A percentile compares a stretch with the other conserved stretches of the same genome.
These are phyloP conservation scores for Hemileccinum impolitum DNA, from an alignment of 768 basidiomycete genomes.

Conservation along the genomic window DNA sequence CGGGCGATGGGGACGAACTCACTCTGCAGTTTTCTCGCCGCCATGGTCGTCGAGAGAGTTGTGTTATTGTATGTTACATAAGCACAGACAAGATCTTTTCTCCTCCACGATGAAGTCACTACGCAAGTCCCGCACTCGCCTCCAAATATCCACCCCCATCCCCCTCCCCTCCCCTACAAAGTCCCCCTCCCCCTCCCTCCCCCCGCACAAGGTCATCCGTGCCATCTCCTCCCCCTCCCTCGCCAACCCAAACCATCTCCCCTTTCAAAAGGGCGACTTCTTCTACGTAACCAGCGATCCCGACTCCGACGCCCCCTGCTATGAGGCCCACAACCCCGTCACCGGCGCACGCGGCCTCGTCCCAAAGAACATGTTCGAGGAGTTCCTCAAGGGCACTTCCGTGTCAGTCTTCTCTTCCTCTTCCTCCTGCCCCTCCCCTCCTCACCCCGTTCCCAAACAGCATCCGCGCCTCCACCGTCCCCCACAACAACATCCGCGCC, in stretches of 20 bases:
- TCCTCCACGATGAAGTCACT: slow-evolving; percentile 67
- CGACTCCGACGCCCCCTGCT: slow-evolving; percentile 61
- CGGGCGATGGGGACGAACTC: slow-evolving; percentile 12
- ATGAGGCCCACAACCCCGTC: slow-evolving; percentile 93
- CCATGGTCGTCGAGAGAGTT: slow-evolving; percentile 50
- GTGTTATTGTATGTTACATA: slow-evolving; percentile 23
- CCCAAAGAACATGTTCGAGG: slow-evolving; percentile 83
- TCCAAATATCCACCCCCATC: slow-evolving; percentile 68
- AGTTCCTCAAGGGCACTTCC: slow-evolving; percentile 72
- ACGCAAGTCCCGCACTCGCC: slow-evolving; percentile 67
- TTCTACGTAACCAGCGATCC: slow-evolving; percentile 90
- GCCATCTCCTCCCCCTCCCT: slow-evolving; percentile 68
- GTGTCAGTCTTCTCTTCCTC: slow-evolving; percentile 30
- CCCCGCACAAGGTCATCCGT: slow-evolving; percentile 94
- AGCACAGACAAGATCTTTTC: slow-evolving; percentile 8
- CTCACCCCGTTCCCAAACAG: too few species aligned
- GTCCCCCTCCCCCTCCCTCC: slow-evolving; percentile 46
- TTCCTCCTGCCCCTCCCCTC: neutral
- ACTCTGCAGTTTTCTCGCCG: slow-evolving; percentile 90
- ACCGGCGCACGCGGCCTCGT: slow-evolving; percentile 90
- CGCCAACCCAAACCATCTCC: slow-evolving; percentile 76
- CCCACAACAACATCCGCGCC: slow-evolving; percentile 37
- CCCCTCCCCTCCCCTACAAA: slow-evolving; percentile 46
- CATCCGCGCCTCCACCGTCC: slow-evolving; percentile 36
- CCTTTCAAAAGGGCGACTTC: slow-evolving; percentile 93